These are phyloP conservation scores for Azolla pinnata DNA, from an alignment of 75 land plant genomes.

Conservation along the genomic window DNA sequence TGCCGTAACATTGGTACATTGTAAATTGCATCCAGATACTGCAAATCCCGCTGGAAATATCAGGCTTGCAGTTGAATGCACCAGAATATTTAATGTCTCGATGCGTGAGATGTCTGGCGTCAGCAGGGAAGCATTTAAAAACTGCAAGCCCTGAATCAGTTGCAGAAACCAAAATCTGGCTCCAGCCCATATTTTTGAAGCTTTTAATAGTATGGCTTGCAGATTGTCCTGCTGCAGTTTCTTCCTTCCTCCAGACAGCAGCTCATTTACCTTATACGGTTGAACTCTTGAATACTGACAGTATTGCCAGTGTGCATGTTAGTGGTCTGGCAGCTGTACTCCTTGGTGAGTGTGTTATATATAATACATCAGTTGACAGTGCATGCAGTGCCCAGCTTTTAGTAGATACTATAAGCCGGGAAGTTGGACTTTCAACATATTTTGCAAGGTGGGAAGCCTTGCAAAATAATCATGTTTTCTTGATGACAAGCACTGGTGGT, in stretches of 20 bases:
- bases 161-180: constrained; percentile 31
- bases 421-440: constrained; percentile 72
- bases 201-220: constrained; percentile 79
- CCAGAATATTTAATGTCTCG: constrained; percentile 76
- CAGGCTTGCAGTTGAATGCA: constrained; percentile 43
- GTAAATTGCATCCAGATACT: constrained; percentile 40
- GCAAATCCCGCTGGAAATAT: constrained; percentile 58
- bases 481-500: too few species aligned
- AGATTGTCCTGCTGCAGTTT: constrained; percentile 74
- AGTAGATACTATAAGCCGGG: constrained; percentile 76
- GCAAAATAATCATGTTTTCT: constrained; percentile 41
- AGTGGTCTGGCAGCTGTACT: constrained; percentile 74
- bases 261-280: constrained; percentile 79
- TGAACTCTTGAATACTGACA: constrained; percentile 48
- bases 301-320: constrained; percentile 41
- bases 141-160: constrained; percentile 22
- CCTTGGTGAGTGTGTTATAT: constrained; percentile 82
- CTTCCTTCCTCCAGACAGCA: constrained; percentile 56
- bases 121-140: constrained; percentile 42
- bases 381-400: constrained; percentile 52
- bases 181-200: constrained; percentile 59
- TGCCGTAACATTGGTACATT: too few species aligned
- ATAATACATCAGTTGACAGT: constrained; percentile 38
- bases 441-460: constrained; percentile 84
- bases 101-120: constrained; percentile 72